Conservation (phyloP, 176 grass and related monocot genomes). For the Carex scoparia region DNA sequence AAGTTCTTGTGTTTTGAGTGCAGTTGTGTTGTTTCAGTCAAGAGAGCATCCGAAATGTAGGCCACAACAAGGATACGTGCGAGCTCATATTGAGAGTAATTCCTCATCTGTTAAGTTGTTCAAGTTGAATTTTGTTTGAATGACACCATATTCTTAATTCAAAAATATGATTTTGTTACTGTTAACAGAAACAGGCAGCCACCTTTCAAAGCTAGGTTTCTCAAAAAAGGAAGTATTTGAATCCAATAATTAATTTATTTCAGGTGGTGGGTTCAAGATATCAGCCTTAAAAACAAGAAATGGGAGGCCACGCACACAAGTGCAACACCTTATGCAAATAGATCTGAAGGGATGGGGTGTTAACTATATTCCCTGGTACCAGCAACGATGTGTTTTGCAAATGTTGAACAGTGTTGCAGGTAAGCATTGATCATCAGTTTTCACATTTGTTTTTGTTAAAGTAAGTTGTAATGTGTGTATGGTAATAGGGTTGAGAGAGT, state of each 20-base stretch:
- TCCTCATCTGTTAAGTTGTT: conserved; percentile 18
- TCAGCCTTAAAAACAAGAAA: conserved; percentile 63
- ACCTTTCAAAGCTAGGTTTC: not conserved
- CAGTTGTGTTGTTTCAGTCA: conserved; percentile 92
- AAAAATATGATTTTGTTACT: conserved; percentile 17
- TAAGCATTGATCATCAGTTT: conserved; percentile 32
- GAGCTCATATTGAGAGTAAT: conserved; percentile 96
- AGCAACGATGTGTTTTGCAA: conserved; percentile 77
- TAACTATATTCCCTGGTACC: conserved; percentile 76
- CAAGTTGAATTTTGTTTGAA: conserved; percentile 20
- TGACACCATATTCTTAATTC: not conserved
- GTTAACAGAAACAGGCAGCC: not conserved
- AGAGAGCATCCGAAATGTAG: conserved; percentile 76
- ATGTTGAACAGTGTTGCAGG: conserved; percentile 84
- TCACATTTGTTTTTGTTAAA: not conserved
- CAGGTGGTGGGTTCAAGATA: conserved; percentile 98
- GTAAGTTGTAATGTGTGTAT: conserved; percentile 13
- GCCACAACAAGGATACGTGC: conserved; percentile 61
- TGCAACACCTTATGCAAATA: conserved; percentile 95
- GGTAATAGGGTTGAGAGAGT: conserved; percentile 76
- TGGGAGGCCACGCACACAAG: conserved; percentile 74
- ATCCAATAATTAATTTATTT: conserved; percentile 28
- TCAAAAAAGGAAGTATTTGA: not conserved
- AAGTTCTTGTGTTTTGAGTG: conserved; percentile 22
- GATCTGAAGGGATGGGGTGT: conserved; percentile 88